These are phyloP conservation scores for Nicotiana knightiana DNA, from an alignment of 257 asterid species.

Conservation along the genomic window DNA sequence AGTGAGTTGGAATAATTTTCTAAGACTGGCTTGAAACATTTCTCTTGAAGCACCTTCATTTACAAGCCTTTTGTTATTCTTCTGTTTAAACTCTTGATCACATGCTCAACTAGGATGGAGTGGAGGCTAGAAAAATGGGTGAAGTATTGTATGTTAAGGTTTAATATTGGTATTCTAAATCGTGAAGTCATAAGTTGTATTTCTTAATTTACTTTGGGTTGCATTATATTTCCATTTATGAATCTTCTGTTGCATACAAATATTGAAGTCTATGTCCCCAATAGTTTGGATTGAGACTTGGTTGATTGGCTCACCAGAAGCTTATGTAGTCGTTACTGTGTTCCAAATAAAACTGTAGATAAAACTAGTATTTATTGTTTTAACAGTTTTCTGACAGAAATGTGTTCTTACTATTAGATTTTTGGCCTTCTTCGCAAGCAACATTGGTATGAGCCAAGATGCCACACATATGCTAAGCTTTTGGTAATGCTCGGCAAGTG, in stretches of 20 bases:
- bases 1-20: neutral
- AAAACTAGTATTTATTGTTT: neutral
- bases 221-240: neutral
- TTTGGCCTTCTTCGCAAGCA: constrained; percentile 80
- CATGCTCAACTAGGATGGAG: neutral
- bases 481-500: constrained; percentile 90
- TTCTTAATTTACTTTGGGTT: neutral
- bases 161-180: neutral
- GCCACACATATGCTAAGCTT: constrained; percentile 66
- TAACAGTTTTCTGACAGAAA: constrained; percentile 1
- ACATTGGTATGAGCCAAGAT: constrained; percentile 73
- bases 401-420: constrained; percentile 41
- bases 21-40: neutral
- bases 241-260: neutral
- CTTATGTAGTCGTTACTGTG: neutral
- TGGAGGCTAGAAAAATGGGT: neutral
- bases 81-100: neutral
- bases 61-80: neutral
- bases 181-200: neutral
- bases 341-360: neutral
- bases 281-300: neutral
- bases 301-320: neutral
- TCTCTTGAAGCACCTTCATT: neutral
- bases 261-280: neutral
- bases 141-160: neutral